Evolutionary conservation across 805 yeast species (phyloP), one percentile per base, ranked within the genome.

Genomic region (Starmerella potacharoeniae): DNA sequence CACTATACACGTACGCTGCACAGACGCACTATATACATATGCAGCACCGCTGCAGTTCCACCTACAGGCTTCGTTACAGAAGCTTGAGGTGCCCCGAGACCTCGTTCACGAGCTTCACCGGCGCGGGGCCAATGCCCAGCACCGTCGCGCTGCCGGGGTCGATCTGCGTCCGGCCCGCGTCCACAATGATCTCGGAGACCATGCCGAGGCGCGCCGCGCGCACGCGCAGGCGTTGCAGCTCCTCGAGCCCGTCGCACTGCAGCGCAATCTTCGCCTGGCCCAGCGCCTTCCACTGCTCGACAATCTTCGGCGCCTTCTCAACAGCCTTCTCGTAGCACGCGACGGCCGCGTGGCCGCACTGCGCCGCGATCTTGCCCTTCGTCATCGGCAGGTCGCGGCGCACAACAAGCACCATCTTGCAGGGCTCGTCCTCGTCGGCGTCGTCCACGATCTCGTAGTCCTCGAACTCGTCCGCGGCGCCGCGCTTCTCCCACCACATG

Each of bases 111-210:
- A 83, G 81, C 0, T 76, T 62, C 48, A 66, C 86, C 28, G 97
- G 97, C 17, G 96, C 97, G 1, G 99, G 99, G 0, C 99, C 99
- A 31, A 93, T 68, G 1, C 97, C 98, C n/a, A 93, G 71, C 1
- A 93, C 97, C 0, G 98, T 93, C 2, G 95, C 95, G 56, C 93
- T 83, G 0, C 97, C 97, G 6, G 96, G 85, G n/a, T 87, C 95
- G 51, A 93, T 81, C 68, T 93, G 97, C 0, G 98, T 91, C 63
- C 97, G 78, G 3, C 98, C 98, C 30, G 98, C 98, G 71, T 93
- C 99, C 62, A 85, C 95, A 40, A 93, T 88, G 6, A 87, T 78
- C 60, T 82, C 78, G 2, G 91, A 80, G 63, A 88, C 85, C 16
- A 93, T 77, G 6, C 90, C 90, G 54, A 86, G 64, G 3, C 88